These are phyloP conservation scores for Geranium rotundifolium DNA, from an alignment of 345 rosid genomes.

Conservation along the genomic window DNA sequence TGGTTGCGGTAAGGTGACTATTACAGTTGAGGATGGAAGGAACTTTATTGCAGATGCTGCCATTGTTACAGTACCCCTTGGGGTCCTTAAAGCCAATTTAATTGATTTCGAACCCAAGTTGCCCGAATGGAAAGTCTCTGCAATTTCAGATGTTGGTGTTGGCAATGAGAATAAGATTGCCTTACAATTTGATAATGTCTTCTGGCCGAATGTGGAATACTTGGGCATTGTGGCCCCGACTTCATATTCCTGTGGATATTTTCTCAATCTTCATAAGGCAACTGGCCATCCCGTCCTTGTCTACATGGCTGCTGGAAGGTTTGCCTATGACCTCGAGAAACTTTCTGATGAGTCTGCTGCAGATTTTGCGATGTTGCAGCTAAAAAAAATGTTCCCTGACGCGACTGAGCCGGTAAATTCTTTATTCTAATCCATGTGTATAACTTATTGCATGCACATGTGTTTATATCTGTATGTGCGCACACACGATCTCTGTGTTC, in stretches of 20 bases:
- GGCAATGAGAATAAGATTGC: conserved; percentile 86
- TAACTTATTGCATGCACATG: background rate
- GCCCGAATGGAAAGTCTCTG: conserved; percentile 73
- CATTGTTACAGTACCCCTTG: conserved; percentile 66
- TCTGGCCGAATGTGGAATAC: conserved; percentile 82
- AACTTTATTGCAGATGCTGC: conserved; percentile 66
- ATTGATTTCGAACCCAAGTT: conserved; percentile 74
- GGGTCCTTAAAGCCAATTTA: conserved; percentile 69
- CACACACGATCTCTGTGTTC: too few species aligned
- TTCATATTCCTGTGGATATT: conserved; percentile 75
- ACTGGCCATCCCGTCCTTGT: conserved; percentile 79
- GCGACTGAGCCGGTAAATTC: conserved; percentile 65
- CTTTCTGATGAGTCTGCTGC: conserved; percentile 54
- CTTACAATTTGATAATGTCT: conserved; percentile 43
- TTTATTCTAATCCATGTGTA: background rate
- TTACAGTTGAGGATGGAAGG: conserved; percentile 45
- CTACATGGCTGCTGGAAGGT: conserved; percentile 80
- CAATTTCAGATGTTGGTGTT: conserved; percentile 67
- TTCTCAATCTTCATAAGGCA: conserved; percentile 79
- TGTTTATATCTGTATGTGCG: too few species aligned
- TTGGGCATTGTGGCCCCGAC: conserved; percentile 61
- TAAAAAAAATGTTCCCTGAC: conserved; percentile 75
- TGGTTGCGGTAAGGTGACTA: conserved; percentile 45
- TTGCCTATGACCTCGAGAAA: conserved; percentile 61
- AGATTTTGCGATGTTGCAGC: conserved; percentile 53